Evolutionary conservation across 805 yeast species (phyloP), one percentile per base, ranked within the genome.

Genomic region (Wickerhamiella hasegawae): DNA sequence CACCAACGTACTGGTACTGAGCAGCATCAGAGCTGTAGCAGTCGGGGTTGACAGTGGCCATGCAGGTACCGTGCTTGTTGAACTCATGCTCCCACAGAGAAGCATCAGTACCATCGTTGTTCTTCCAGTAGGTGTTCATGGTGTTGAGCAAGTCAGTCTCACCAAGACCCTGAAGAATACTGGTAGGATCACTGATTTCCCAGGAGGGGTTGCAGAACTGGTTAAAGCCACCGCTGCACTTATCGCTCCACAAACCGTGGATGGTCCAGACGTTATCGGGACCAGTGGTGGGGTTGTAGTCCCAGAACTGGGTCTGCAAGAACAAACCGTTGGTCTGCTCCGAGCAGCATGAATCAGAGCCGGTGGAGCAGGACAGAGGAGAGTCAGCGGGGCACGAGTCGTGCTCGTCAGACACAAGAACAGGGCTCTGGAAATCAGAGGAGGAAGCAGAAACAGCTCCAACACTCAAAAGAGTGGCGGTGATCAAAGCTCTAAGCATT

Each of bases 31-130:
- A 33, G 14, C 41, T 22, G 55, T 83, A 84, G 54, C 97, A 85
- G 4, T 54, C 45, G 3, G 90, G 80, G 37, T 66, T 70, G 31
- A 85, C 60, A 1, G 95, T 83, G 32, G 75, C 70, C 66, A 84
- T 74, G 58, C 96, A 85, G 8, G 94, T 83, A 18, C 85, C 96
- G 53, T 85, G 97, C 54, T 85, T 85, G 60, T 85, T 84, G 65
- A 70, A 85, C 57, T 85, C 96, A 56, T 85, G 95, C 24, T 69
- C 65, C 97, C 97, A 85, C 34, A 85, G 59, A 4, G 65, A 52
- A 39, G 70, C 74, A 51, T 78, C 87, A 38, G 68, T 54, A 9
- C 82, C 82, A 33, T 69, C 71, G 48, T 67, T 68, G 47, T 77
- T 76, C 52, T 77, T 76, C 96, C 96, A 85, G 40, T 65, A 56